Percentiles rank a stretch among this genome's conserved stretches.
These are phyloP conservation scores for Abrus precatorius DNA, from an alignment of 306 rosid genomes.

Conservation along the genomic window DNA sequence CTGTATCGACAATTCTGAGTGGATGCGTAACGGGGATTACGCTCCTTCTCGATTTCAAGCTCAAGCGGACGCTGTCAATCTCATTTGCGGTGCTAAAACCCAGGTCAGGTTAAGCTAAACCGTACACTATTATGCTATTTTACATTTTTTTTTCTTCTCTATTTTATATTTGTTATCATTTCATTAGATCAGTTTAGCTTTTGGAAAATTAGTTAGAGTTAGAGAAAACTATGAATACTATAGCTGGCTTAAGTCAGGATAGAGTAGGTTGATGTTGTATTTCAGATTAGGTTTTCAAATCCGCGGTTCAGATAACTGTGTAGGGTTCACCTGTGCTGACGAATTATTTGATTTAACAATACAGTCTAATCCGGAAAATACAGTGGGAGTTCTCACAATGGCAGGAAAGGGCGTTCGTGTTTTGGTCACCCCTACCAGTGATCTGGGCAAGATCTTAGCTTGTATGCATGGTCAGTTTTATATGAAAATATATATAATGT, in stretches of 20 bases:
- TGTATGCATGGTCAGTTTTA: conserved; percentile 88
- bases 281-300: conserved; percentile 20
- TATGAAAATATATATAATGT: neutral
- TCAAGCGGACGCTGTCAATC: conserved; percentile 93
- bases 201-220: conserved; percentile 8
- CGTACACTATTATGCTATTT: neutral
- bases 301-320: neutral
- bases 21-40: conserved; percentile 98
- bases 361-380: conserved; percentile 96
- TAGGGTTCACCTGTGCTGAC: conserved; percentile 33
- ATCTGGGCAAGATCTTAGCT: conserved; percentile 92
- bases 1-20: conserved; percentile 94
- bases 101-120: conserved; percentile 63
- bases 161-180: neutral
- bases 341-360: conserved; percentile 32
- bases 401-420: conserved; percentile 97
- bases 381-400: conserved; percentile 97
- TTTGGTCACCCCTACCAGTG: conserved; percentile 94
- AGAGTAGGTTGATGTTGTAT: conserved; percentile 6
- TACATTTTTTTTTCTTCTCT: neutral
- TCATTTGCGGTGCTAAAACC: conserved; percentile 97
- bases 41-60: conserved; percentile 93
- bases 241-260: conserved; percentile 32
- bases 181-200: neutral
- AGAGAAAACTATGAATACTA: neutral